Evolutionary conservation across 2,329 filamentous ascomycete genomes (phyloP), one percentile per base, ranked within the genome.

Genomic region (Talaromyces sp.): DNA sequence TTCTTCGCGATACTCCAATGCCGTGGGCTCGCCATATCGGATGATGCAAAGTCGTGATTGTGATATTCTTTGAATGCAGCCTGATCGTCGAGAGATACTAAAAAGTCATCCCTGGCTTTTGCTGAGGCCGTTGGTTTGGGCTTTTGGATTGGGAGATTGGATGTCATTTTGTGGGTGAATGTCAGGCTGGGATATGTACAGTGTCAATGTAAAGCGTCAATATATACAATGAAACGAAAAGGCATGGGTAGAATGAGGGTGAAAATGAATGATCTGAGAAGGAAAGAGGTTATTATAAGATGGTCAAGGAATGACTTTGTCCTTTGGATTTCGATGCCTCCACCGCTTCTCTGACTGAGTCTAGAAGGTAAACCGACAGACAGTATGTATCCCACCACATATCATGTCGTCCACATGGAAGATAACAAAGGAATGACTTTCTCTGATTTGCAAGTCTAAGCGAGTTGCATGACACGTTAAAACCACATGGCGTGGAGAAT

Each of bases 1-100:
- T 73, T 73, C 28, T 67, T 67, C 33, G 58, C 56, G 1, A 62
- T 56, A 17, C 62, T 65, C 70, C 69, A 73, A 25, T 67, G 67
- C 31, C 65, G 64, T 4, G 70, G 70, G 55, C 66, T 65, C 15
- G 52, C 59, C 15, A 36, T 45, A 25, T 69, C 63, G 19, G 33
- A 17, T 6, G 13, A 25, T 2, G 35, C n/a, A 1, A 21, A 52
- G 19, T 52, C 15, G 15, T 21, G 15, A 13, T 17, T 13, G 39
- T 17, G n/a, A 6, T 41, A 17, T 17, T 41, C 13, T 28, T 7
- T 17, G 2, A 13, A 35, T 8, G 8, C 3, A 11, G n/a, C 31
- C 48, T 39, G 48, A 2, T 48, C 3, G 9, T 56, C 35, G n/a
- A 56, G 31, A n/a, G 54, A 37, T 13, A 33, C 36, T 13, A 56